Evolutionary conservation across 2,329 filamentous ascomycete species (phyloP), one percentile per base, ranked within the genome.

Genomic region (Cytospora piceae): DNA sequence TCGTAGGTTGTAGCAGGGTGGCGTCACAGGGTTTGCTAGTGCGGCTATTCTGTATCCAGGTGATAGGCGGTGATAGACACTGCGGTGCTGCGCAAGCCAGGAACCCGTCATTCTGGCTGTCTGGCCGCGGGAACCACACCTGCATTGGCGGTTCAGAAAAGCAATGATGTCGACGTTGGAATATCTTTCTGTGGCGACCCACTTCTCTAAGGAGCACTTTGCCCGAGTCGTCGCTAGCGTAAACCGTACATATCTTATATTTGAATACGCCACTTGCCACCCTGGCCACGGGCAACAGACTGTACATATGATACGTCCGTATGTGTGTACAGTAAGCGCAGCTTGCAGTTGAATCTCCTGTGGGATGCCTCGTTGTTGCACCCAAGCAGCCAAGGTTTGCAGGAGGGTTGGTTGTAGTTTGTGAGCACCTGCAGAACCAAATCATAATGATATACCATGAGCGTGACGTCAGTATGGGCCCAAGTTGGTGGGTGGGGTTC

Each of bases 381-480:
- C 9, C n/a, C 46, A 14, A 49, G 46, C n/a, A 49, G 46, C 46
- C 24, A 49, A 29, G 31, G 39, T 17, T 42, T 61, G 24, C 59
- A 61, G 53, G 37, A 14, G 55, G 34, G 42, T 42, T 34, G 52
- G 34, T n/a, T 20, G 53, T 37, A 12, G 39, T 11, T 29, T 57
- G 59, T 63, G 49, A 42, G 54, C 37, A 34, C 32, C 49, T 32
- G 32, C 54, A 32, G 31, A 12, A 62, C 54, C 15, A 42, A n/a
- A 9, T 49, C 31, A 12, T 7, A 39, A 14, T 34, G 51, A 12
- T 39, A 37, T 49, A 39, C 54, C 56, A 17, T 17, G 31, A 22
- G 24, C 8, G 46, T 66, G 64, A 66, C 64, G 64, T 66, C 64
- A 66, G 64, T 51, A 61, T 63, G 64, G 64, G 56, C 32, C 64